Evolutionary conservation across 441 rosid genomes (phyloP), one percentile per base, ranked within the genome.

Genomic region (Kokia cookei): DNA sequence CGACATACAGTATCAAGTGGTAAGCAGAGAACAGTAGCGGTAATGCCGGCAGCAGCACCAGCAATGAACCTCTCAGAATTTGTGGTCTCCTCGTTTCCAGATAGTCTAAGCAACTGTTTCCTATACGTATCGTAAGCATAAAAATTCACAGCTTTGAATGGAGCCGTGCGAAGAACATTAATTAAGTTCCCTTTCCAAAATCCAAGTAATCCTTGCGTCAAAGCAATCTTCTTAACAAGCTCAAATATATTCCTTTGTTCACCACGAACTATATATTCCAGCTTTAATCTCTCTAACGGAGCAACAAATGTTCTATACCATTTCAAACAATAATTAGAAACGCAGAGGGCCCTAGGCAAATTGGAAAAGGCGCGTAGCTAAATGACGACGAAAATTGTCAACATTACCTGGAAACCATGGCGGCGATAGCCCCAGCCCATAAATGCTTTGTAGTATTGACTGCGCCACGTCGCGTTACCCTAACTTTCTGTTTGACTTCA

Each of bases 361-460:
- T 27, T 26, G 9, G 63, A 45, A 24, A 65, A 45, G 14, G 60
- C 11, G 12, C 14, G 71, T 50, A 1, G 43, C 45, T 10, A 68
- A 51, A 68, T 68, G 32, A 29, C 43, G 12, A n/a, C 2, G 29
- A 35, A 29, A 66, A 24, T 19, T 19, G 47, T 11, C 1, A 40
- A 59, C 27, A 27, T 11, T 72, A 92, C 95, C 93, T 92, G 48
- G 93, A 92, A 73, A 92, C 90, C 95, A 90, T 90, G 64, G 95
- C 97, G 14, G 97, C 93, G 75, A 89, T 80, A 72, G 93, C 97
- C 45, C 97, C 97, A 40, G 97, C 87, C 92, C 97, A 92, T 71
- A 92, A 83, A 86, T 92, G 97, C 71, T 87, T 92, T n/a, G 91
- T 71, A 54, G 97, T 85, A 74, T 92, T 92, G 83, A 86, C 62